A percentile compares a stretch with the other conserved stretches of the same genome.
These are phyloP conservation scores for Chrysophaeum taylorii DNA, from an alignment of 352 stramenopile genomes.

Conservation along the genomic window DNA sequence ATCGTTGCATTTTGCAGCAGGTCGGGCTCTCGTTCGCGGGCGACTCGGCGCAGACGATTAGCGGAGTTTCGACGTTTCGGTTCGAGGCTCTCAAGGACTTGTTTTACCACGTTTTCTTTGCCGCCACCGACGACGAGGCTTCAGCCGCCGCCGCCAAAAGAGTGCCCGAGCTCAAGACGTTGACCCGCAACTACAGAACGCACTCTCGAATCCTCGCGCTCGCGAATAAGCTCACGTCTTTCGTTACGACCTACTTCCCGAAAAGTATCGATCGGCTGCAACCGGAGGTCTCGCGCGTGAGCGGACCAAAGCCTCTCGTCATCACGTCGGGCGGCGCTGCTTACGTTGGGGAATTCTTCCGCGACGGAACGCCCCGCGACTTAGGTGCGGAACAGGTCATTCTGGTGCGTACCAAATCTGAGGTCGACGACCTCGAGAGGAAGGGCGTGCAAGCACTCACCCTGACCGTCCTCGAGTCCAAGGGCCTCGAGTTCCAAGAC, in stretches of 20 bases:
- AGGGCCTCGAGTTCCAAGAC: constrained; percentile 42
- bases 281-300: not conserved
- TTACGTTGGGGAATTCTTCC: constrained; percentile 31
- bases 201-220: constrained; percentile 35
- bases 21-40: constrained; percentile 26
- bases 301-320: constrained; percentile 30
- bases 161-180: constrained; percentile 28
- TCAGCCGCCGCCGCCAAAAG: not conserved
- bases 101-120: constrained; percentile 29
- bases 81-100: constrained; percentile 35
- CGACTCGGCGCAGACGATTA: constrained; percentile 39
- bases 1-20: not conserved
- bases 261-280: constrained; percentile 28
- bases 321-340: constrained; percentile 23
- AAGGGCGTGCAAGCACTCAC: not conserved
- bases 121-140: not conserved
- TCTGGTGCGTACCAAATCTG: constrained; percentile 36
- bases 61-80: constrained; percentile 31
- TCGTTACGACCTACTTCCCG: constrained; percentile 36
- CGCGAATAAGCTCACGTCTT: constrained; percentile 32
- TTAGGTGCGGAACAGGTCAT: constrained; percentile 44
- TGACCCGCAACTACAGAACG: constrained; percentile 39
- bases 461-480: constrained; percentile 29
- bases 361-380: constrained; percentile 33
- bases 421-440: constrained; percentile 25